Evolutionary conservation across 495 filamentous ascomycete genomes (phyloP).

Genomic region (Tuber brumale): DNA sequence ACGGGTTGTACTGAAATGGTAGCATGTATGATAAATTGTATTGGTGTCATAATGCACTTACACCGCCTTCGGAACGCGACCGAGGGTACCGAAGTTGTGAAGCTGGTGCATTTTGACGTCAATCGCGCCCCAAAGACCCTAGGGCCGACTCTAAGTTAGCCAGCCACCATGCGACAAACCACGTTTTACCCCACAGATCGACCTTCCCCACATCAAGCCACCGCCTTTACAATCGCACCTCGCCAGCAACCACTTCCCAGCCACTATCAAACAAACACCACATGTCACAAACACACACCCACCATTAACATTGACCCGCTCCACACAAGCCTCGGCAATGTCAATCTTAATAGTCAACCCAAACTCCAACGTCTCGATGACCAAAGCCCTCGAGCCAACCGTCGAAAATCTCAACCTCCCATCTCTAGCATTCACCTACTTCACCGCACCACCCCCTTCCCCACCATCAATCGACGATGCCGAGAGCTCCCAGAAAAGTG

Average conservation of each 20-base stretch:
- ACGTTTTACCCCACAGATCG: not conserved
- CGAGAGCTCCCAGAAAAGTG: constrained; percentile 50
- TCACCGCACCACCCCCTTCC: constrained; percentile 50
- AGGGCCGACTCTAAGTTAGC: not conserved
- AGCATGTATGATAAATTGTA: not conserved
- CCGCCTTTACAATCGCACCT: not conserved
- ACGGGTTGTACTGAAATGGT: not conserved
- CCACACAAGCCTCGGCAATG: constrained; percentile 5
- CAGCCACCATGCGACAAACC: not conserved
- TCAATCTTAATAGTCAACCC: constrained; percentile 81
- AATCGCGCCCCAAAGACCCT: not conserved
- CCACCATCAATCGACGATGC: constrained; percentile 62
- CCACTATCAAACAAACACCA: not conserved
- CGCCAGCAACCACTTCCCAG: not conserved
- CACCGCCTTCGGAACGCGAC: not conserved
- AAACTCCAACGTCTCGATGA: constrained; percentile 81
- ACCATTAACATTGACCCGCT: not conserved
- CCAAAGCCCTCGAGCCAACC: constrained; percentile 60
- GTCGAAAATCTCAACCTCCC: constrained; percentile 42
- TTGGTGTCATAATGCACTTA: not conserved
- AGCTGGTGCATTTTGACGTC: not conserved
- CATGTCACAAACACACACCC: not conserved
- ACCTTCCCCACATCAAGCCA: not conserved
- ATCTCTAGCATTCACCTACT: constrained; percentile 44
- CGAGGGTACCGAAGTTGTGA: not conserved